Conservation (phyloP, 2,329 filamentous ascomycete species). For the Camillea tinctor region DNA sequence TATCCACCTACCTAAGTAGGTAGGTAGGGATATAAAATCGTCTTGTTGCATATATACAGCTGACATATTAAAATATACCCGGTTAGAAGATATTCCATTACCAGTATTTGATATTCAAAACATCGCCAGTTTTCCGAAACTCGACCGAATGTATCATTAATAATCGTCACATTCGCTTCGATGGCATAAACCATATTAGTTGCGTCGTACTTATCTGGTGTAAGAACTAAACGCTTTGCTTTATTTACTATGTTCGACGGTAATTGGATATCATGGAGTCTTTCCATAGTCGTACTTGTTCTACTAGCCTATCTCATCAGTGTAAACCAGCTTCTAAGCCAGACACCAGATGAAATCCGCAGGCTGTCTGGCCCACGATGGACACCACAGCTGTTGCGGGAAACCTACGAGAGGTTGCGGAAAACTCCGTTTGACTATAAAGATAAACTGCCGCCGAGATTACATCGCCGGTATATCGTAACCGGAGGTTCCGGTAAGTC, state of each 20-base stretch:
- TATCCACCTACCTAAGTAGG: background rate
- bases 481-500: slow-evolving; percentile 47
- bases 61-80: background rate
- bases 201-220: background rate
- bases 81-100: no score
- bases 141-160: background rate
- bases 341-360: slow-evolving; percentile 36
- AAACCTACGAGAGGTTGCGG: slow-evolving; percentile 36
- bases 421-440: slow-evolving; percentile 39
- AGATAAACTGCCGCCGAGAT: slow-evolving; percentile 38
- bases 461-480: slow-evolving; percentile 44
- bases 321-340: slow-evolving; percentile 37
- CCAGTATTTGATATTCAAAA: background rate
- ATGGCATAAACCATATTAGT: background rate
- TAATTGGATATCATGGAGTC: slow-evolving; percentile 4
- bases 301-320: slow-evolving; percentile 36
- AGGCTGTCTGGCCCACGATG: slow-evolving; percentile 35
- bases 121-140: background rate
- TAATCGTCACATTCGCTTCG: background rate
- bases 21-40: no score
- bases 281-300: slow-evolving; percentile 6
- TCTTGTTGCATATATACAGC: background rate
- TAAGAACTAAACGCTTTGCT: background rate
- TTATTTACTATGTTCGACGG: slow-evolving; percentile 6
- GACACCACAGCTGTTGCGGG: slow-evolving; percentile 36